Evolutionary conservation across 306 rosid species (phyloP), one percentile per base, ranked within the genome.

Genomic region (Vigna trinervia): DNA sequence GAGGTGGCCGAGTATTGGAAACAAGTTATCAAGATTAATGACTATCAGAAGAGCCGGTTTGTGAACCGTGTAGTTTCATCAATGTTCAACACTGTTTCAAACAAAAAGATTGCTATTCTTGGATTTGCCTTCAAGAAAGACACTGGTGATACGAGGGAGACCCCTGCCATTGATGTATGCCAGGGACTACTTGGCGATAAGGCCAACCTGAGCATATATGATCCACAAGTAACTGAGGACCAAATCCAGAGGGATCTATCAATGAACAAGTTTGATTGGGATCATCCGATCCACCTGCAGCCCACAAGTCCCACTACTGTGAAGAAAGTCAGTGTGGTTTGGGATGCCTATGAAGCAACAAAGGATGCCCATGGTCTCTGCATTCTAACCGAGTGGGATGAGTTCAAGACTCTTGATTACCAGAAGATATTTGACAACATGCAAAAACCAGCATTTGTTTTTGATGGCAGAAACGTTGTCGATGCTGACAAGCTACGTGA

Each of bases 1-100:
- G 98, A 94, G 88, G 98, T 94, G 53, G 98, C 98, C 0, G 98
- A 94, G 84, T 94, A 94, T 90, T 92, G 98, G 98, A 94, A 94
- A 75, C 98, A 94, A 85, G 98, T 94, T 39, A 92, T 94, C 88
- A 94, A 94, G 96, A 92, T 94, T 67, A 94, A 94, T 2, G 98
- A 94, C 46, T 94, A 94, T 63, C 98, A 94, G 90, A 94, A 94
- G 90, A 90, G 78, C 62, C 98, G 98, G 2, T 94, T 94, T 52
- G 98, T 94, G 47, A 94, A 94, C 85, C 94, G 98, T 32, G 93
- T 94, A n/a, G 98, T 94, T 74, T 23, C 98, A 34, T 94, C 98
- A 1, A 94, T 94, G 98, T 94, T 94, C 59, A 94, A 94, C 97
- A 94, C 98, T 0, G 98, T 94, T 43, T 80, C 98, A 0, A 87